Evolutionary conservation across 306 rosid genomes (phyloP).

Genomic region (Glycine latifolia): DNA sequence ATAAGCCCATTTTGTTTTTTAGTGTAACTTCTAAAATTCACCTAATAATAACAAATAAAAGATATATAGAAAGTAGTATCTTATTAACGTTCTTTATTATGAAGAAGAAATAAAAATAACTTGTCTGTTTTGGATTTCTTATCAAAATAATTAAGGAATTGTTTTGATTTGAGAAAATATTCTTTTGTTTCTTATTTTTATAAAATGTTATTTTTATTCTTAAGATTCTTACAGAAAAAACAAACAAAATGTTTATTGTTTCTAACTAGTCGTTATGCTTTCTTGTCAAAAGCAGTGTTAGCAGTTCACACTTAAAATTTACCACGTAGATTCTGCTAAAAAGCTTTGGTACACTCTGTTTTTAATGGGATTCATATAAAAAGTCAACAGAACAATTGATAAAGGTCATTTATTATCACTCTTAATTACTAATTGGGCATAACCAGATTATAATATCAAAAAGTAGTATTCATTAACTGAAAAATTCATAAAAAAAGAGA

Average conservation of each 20-base stretch:
- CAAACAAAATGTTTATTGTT: not conserved
- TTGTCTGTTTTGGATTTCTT: not conserved
- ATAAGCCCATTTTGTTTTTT: too few species aligned
- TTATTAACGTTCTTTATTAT: not conserved
- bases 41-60: not conserved
- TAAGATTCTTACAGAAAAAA: not conserved
- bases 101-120: not conserved
- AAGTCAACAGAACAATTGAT: not conserved
- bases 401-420: not conserved
- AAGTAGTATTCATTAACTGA: not conserved
- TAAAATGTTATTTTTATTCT: too few species aligned
- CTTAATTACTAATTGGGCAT: slow-evolving; percentile 6
- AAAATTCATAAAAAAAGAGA: slow-evolving; percentile 11
- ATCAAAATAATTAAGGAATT: not conserved
- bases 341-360: not conserved
- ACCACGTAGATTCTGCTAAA: not conserved
- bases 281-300: not conserved
- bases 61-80: too few species aligned
- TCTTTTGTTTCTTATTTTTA: not conserved
- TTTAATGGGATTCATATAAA: slow-evolving; percentile 27
- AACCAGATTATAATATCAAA: not conserved
- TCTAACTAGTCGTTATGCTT: not conserved
- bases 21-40: not conserved
- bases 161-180: not conserved
- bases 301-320: not conserved